These are phyloP conservation scores for Hygrocybe coccinea DNA, from an alignment of 768 basidiomycete genomes.

Conservation along the genomic window DNA sequence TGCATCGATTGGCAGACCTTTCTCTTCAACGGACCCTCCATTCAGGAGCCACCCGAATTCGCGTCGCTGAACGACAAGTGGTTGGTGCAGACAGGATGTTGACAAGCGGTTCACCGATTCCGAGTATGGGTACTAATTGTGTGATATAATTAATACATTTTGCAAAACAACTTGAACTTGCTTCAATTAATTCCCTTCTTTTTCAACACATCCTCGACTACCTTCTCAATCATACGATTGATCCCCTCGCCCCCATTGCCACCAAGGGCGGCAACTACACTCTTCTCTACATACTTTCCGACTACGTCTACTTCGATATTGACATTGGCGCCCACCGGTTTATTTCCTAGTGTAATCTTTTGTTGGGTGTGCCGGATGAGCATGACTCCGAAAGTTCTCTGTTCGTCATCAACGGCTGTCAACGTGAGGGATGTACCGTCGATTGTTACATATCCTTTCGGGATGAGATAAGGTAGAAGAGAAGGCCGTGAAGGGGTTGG, in stretches of 20 bases:
- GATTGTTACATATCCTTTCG: slow-evolving; percentile 91
- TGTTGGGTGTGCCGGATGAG: slow-evolving; percentile 91
- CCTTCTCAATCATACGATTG: slow-evolving; percentile 41
- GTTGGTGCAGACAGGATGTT: too few relatives aligned
- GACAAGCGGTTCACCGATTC: too few relatives aligned
- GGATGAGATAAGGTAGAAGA: slow-evolving; percentile 77
- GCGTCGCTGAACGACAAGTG: neutral
- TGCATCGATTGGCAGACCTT: slow-evolving; percentile 34
- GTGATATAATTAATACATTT: neutral
- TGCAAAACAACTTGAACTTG: too few relatives aligned
- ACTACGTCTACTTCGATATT: slow-evolving; percentile 97
- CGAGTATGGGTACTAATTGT: too few relatives aligned
- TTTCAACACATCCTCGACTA: slow-evolving; percentile 21
- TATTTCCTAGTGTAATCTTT: slow-evolving; percentile 76
- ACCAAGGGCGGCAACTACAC: slow-evolving; percentile 63
- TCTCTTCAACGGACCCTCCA: slow-evolving; percentile 41
- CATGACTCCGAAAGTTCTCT: slow-evolving; percentile 80
- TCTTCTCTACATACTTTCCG: slow-evolving; percentile 86
- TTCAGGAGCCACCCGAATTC: slow-evolving; percentile 10
- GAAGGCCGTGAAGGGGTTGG: slow-evolving; percentile 54
- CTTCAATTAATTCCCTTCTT: neutral
- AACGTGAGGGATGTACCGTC: slow-evolving; percentile 93
- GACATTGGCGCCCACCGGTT: slow-evolving; percentile 72
- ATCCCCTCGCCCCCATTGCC: slow-evolving; percentile 49
- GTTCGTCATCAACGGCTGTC: slow-evolving; percentile 64